Base-by-base conservation (phyloP, 805 yeast species). In the Brettanomyces nanus region DNA sequence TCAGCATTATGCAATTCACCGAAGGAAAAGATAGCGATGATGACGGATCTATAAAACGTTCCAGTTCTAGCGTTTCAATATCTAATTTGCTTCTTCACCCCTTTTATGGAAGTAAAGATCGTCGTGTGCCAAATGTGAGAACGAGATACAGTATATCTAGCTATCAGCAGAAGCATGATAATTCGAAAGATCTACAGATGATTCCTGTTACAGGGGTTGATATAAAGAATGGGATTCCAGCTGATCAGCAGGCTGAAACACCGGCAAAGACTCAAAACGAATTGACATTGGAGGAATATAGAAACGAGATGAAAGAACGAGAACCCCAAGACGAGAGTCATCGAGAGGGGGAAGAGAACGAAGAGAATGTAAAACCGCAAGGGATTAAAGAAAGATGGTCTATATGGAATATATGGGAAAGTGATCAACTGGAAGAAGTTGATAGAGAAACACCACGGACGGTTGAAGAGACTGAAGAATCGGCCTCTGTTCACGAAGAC, bases 271-370 rank as follows among this genome's bases (percentile, higher is more conserved):
- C 2, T n/a, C 14, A 23, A 6, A 9, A 33, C 18, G 18, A 9
- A 19, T 14, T 17, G 37, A 15, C 15, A 19, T 31, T 10, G 4
- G 31, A 26, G 5, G 25, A 13, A 4, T 7, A 13, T 5, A 19
- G 22, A 19, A 14, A 13, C 15, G 36, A 33, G 7, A 19, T 7
- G 13, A 17, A 9, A 3, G 34, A 26, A 21, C 13, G 22, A n/a
- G 15, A 22, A 7, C 31, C 18, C 6, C 23, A 35, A 4, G 11
- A 10, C 27, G 25, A n/a, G 14, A 18, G 11, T 3, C 22, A 14
- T 11, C 41, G 33, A 3, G 55, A 47, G 25, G 52, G 52, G 36
- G 53, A 52, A 31, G 52, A 52, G 31, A 43, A 57, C 25, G 46
- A 40, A 15, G 50, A 51, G 32, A 30, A 52, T 13, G 45, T 45